Percentiles rank a stretch among this genome's conserved stretches.
These are phyloP conservation scores for Populus hybrid DNA, from an alignment of 441 rosid genomes.

Conservation along the genomic window DNA sequence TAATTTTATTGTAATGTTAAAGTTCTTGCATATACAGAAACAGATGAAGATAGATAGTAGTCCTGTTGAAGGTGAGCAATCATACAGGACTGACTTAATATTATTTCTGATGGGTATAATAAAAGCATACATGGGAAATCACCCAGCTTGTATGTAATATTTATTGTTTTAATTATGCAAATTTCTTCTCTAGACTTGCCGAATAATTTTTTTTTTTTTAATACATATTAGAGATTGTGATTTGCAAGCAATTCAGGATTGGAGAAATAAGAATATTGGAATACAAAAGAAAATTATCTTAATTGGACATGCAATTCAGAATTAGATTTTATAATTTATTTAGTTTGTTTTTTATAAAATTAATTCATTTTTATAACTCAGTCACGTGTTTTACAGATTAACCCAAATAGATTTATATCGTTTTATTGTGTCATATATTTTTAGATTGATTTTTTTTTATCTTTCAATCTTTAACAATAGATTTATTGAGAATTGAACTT, in stretches of 20 bases:
- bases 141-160: neutral
- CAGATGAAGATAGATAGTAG: neutral
- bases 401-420: accelerated
- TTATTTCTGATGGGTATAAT: neutral
- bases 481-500: too few species aligned
- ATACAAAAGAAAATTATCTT: neutral
- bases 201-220: too few species aligned
- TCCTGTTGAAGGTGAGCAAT: neutral
- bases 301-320: too few species aligned
- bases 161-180: neutral
- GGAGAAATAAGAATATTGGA: too few species aligned
- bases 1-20: slow-evolving; percentile 3
- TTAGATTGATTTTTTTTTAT: too few species aligned
- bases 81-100: neutral
- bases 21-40: slow-evolving; percentile 12
- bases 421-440: too few species aligned
- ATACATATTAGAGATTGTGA: too few species aligned
- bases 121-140: slow-evolving; percentile 8
- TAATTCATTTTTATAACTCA: too few species aligned
- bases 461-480: accelerated
- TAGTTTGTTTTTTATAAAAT: too few species aligned
- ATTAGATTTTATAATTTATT: too few species aligned
- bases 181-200: neutral
- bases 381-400: too few species aligned
- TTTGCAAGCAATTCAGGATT: too few species aligned